phyloP scores from a whole-genome alignment of 1,284 basidiomycete genomes.

The Cystobasidium slooffiae region DNA sequence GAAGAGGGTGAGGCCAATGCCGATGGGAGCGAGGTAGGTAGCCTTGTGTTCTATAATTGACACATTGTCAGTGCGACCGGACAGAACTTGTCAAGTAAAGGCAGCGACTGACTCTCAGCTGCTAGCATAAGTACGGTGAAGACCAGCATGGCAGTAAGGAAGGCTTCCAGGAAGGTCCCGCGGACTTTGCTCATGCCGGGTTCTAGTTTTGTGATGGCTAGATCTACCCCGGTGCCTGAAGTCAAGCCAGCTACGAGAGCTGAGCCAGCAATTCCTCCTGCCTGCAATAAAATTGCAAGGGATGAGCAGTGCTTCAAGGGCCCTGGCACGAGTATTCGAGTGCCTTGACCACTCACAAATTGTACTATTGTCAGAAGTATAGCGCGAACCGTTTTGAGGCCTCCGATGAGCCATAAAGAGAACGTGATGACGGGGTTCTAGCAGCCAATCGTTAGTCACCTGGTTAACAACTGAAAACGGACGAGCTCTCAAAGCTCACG shows the following conservation, averaged over 20 bases:
- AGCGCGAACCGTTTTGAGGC: constrained; percentile 57
- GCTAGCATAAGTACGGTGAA: constrained; percentile 59
- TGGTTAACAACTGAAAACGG: not conserved
- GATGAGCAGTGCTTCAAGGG: not conserved
- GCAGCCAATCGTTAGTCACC: not conserved
- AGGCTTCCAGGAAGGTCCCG: constrained; percentile 58
- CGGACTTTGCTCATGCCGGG: constrained; percentile 52
- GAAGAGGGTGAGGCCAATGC: constrained; percentile 61
- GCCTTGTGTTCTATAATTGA: constrained; percentile 44
- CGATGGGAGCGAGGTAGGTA: constrained; percentile 62
- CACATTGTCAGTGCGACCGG: not conserved
- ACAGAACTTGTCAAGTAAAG: not conserved
- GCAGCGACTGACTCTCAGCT: constrained; percentile 56
- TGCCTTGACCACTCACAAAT: constrained; percentile 49
- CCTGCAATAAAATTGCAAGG: not conserved
- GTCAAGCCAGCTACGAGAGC: constrained; percentile 58
- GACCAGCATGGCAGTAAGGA: constrained; percentile 59
- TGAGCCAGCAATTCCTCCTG: constrained; percentile 60
- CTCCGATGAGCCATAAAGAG: constrained; percentile 60
- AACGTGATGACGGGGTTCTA: constrained; percentile 56
- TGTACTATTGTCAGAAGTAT: constrained; percentile 58
- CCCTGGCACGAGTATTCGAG: not conserved
- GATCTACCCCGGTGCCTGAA: constrained; percentile 55
- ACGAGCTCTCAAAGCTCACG: constrained; percentile 11
- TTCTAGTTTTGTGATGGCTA: constrained; percentile 57